phyloP scores from a whole-genome alignment of 2,329 filamentous ascomycete species.

The Fusarium protoensiforme region DNA sequence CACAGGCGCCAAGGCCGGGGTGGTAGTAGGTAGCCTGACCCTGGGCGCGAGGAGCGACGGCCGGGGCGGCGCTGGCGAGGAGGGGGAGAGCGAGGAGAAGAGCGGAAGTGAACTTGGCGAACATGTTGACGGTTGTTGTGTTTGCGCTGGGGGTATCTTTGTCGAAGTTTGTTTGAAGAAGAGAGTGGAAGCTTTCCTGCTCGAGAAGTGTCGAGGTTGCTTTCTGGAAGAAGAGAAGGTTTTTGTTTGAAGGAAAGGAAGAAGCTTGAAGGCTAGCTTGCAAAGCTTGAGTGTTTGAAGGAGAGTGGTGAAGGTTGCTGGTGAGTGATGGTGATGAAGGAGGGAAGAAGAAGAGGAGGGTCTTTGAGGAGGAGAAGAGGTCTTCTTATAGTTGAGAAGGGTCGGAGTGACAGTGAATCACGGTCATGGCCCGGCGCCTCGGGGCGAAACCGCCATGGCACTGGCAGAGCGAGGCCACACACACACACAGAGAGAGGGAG shows the following conservation, averaged over 20 bases:
- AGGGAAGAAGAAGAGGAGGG: not conserved
- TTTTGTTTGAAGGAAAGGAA: not conserved
- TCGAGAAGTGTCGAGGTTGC: not conserved
- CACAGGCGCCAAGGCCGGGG: slow-evolving; percentile 76
- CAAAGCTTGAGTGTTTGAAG: slow-evolving; percentile 6
- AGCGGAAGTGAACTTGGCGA: slow-evolving; percentile 26
- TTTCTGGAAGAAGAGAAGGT: not conserved
- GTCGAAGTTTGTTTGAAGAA: not conserved
- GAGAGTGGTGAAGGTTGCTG: slow-evolving; percentile 1
- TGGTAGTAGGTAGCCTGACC: slow-evolving; percentile 65
- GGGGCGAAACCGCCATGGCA: not conserved
- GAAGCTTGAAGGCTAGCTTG: slow-evolving; percentile 20
- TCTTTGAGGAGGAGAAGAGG: not conserved
- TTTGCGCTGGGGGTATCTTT: not conserved
- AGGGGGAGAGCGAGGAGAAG: slow-evolving; percentile 34
- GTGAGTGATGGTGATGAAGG: slow-evolving; percentile 16
- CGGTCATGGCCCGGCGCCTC: not conserved
- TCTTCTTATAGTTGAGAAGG: slow-evolving; percentile 22
- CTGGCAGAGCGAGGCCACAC: not conserved
- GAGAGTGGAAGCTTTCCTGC: not conserved
- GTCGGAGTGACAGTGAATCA: slow-evolving; percentile 23
- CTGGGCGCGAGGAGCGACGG: slow-evolving; percentile 4
- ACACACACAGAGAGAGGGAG: not conserved
- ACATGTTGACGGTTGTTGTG: slow-evolving; percentile 31
- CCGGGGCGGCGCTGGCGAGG: slow-evolving; percentile 28